Evolutionary conservation across 2,329 filamentous ascomycete species (phyloP), one percentile per base, ranked within the genome.

Genomic region (Aspergillus calidoustus): DNA sequence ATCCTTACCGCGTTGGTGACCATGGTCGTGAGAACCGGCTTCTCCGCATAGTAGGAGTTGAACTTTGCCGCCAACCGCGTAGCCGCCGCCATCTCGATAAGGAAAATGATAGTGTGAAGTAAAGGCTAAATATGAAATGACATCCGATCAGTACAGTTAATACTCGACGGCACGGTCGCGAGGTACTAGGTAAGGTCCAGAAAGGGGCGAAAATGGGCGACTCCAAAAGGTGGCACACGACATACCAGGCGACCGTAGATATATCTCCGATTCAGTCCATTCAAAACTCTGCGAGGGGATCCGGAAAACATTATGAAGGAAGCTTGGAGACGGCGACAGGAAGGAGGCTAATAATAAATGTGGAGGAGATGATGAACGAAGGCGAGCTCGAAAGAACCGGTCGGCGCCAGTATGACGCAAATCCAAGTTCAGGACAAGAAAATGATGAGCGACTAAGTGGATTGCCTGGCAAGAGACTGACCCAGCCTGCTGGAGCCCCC

Each of bases 1-100:
- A 38, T 28, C 38, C 86, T 74, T 87, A 90, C 90, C 68, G 95
- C 91, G 81, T 99, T 99, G 76, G 94, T 97, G 74, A 97, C 92
- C 94, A 99, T 99, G 79, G 96, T 99, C 65, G 95, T 99, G 72
- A 99, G 87, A 47, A 99, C 91, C 91, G 94, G 95, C 74, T 91
- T 91, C 74, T 93, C 89, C 68, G 92, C 89, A 86, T 98, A 99
- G 82, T 96, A 97, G 68, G 88, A 86, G 80, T 97, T 97, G 84
- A 96, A 99, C 75, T 92, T 91, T 71, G 91, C 86, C 50, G 89
- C 89, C 59, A 99, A 82, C 67, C 95, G 86, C 68, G 90, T 91
- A 65, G 94, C 86, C 77, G 96, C 88, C 61, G 88, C 88, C 88
- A 98, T 91, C 80, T 99, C 91, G 79, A 97, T 85, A 49, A 97